phyloP scores from a whole-genome alignment of 2,329 filamentous ascomycete genomes.

The Annulohypoxylon truncatum region DNA sequence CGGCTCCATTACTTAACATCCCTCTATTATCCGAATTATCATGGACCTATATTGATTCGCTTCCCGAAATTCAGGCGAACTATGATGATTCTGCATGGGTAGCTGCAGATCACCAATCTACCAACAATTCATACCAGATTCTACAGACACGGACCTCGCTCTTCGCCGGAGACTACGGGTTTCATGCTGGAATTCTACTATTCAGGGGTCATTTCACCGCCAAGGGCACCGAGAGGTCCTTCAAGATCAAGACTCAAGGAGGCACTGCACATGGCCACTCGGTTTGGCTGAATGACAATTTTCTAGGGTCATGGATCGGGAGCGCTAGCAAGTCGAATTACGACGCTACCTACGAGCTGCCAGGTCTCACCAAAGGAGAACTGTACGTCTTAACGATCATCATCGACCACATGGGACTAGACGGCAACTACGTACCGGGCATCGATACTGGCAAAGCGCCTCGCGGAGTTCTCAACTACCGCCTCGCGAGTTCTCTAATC shows the following conservation, averaged over 20 bases:
- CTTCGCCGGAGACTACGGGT: constrained; percentile 79
- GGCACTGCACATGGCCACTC: constrained; percentile 75
- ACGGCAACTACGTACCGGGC: constrained; percentile 61
- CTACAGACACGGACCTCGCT: constrained; percentile 72
- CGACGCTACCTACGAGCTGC: constrained; percentile 54
- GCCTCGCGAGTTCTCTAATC: constrained; percentile 51
- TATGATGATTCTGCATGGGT: constrained; percentile 80
- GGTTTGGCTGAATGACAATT: constrained; percentile 75
- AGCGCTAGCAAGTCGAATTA: constrained; percentile 39
- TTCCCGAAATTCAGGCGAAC: constrained; percentile 72
- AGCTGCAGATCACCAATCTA: constrained; percentile 64
- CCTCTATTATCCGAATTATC: constrained; percentile 67
- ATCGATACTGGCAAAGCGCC: constrained; percentile 71
- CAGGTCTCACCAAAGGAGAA: constrained; percentile 63
- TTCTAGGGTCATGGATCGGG: constrained; percentile 60
- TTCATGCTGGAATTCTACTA: constrained; percentile 74
- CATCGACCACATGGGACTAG: constrained; percentile 78
- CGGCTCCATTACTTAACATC: constrained; percentile 18
- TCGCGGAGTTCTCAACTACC: constrained; percentile 71
- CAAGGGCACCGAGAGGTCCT: constrained; percentile 66
- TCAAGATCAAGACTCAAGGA: constrained; percentile 72
- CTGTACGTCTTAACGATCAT: constrained; percentile 74
- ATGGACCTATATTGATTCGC: constrained; percentile 77
- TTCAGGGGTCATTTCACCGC: constrained; percentile 78
- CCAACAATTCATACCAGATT: constrained; percentile 68